These are phyloP conservation scores for Entomortierella lignicola DNA, from an alignment of 192 early-diverging fungal genomes.

Conservation along the genomic window DNA sequence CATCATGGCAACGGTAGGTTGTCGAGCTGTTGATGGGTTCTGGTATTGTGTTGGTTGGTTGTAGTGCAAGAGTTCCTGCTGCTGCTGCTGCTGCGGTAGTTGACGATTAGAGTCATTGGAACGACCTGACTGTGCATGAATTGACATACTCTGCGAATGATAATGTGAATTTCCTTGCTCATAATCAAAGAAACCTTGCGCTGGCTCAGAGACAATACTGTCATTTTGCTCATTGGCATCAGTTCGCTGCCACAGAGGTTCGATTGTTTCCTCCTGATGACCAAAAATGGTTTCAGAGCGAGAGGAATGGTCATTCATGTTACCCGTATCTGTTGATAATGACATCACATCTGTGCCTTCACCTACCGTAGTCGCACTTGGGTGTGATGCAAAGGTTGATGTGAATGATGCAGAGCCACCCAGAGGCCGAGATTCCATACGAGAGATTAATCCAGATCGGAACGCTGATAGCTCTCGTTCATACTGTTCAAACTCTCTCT, in stretches of 20 bases:
- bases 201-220: background rate
- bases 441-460: background rate
- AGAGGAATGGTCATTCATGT: too few species aligned
- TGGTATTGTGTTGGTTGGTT: background rate
- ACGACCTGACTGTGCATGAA: background rate
- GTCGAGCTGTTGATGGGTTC: background rate
- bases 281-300: background rate
- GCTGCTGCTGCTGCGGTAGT: background rate
- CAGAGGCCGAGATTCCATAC: background rate
- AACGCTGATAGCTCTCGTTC: slow-evolving; percentile 5
- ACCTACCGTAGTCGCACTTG: background rate
- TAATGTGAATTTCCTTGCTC: slow-evolving; percentile 44
- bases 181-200: slow-evolving; percentile 28
- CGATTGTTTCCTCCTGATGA: background rate
- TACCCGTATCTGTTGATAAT: too few species aligned
- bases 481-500: slow-evolving; percentile 23
- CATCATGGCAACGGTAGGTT: slow-evolving; percentile 15
- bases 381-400: background rate
- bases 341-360: too few species aligned
- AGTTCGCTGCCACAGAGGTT: background rate
- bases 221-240: background rate
- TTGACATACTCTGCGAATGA: background rate
- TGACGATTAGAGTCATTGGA: too few species aligned
- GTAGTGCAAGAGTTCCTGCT: background rate
- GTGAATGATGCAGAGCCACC: background rate